These are phyloP conservation scores for Talaromyces adpressus DNA, from an alignment of 495 filamentous ascomycete genomes.

Conservation along the genomic window DNA sequence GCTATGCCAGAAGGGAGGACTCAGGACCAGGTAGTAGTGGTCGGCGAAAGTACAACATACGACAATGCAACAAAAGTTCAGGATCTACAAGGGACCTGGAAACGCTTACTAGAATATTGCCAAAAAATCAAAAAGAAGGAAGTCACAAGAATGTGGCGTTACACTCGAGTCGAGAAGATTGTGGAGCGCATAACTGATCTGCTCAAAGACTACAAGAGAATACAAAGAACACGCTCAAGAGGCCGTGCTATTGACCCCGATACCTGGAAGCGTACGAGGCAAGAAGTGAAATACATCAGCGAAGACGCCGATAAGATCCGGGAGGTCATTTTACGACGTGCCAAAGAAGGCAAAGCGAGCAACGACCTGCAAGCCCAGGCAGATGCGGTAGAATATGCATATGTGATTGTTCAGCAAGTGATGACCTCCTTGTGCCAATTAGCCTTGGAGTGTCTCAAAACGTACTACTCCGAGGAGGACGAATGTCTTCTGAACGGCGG, in stretches of 20 bases:
- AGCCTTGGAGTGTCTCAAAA: constrained; percentile 16
- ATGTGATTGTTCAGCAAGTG: constrained; percentile 8
- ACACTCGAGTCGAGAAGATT: not conserved
- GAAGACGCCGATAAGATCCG: not conserved
- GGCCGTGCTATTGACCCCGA: not conserved
- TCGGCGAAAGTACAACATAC: not conserved
- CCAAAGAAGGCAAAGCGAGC: not conserved
- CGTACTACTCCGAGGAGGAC: constrained; percentile 11
- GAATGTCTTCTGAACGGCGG: constrained; percentile 3
- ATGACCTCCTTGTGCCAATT: constrained; percentile 17
- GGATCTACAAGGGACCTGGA: not conserved
- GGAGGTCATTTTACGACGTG: not conserved
- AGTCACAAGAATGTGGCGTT: not conserved
- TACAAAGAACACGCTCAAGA: not conserved
- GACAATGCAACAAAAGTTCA: constrained; percentile 1
- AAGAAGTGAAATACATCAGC: not conserved
- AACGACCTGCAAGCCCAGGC: not conserved
- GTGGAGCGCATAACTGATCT: not conserved
- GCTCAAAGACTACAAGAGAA: not conserved
- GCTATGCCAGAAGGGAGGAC: not conserved
- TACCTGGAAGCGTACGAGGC: not conserved
- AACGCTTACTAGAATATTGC: not conserved
- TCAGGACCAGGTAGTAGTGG: not conserved
- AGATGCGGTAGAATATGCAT: not conserved
- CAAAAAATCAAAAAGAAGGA: not conserved